Base-by-base conservation (phyloP, 2,329 filamentous ascomycete species). In the Parastagonospora nodorum region DNA sequence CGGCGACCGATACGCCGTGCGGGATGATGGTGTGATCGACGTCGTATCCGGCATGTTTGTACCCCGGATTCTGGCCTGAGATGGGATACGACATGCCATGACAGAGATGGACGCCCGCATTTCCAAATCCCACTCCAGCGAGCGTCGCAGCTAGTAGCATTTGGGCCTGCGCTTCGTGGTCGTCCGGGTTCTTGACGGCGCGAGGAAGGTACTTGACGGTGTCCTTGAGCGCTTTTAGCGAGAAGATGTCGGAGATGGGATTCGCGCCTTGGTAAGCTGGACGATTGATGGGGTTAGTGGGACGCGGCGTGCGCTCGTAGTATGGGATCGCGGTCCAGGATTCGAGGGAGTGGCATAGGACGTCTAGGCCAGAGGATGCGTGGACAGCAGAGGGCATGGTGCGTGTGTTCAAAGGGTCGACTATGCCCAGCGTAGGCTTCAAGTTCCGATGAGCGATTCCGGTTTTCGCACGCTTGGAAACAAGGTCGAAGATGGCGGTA, bases 271-370 rank as follows among this genome's bases (percentile, higher is more conserved):
- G 94, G 71, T 99, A 99, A 0, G 94, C 92, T 0, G 94, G 94
- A 4, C 94, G 83, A 53, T 93, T 82, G 62, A 99, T 90, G 0
- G 95, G 94, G 72, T 99, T 97, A 4, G 84, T 77, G 0, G 95
- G 95, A 2, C 93, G 82, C 0, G 94, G 94, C 0, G 81, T 85
- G 43, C 94, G 86, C 79, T 96, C 88, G 63, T 89, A 82, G 78
- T 91, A 99, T 0, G 95, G 95, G 57, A 99, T 97, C 2, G 94
- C 94, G 0, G 94, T 99, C 91, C 93, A 99, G 4, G 90, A 95
- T 75, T 99, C 95, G 33, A 99, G 85, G 10, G 89, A 88, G 77
- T 99, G 95, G 74, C 93, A 99, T 32, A 99, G 82, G 2, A 99
- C 94, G 68, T 99, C 94, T 1, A 99, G 83, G 1, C 94, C 95